Evolutionary conservation across 345 rosid species (phyloP).

Genomic region (Eutrema heterophyllum): DNA sequence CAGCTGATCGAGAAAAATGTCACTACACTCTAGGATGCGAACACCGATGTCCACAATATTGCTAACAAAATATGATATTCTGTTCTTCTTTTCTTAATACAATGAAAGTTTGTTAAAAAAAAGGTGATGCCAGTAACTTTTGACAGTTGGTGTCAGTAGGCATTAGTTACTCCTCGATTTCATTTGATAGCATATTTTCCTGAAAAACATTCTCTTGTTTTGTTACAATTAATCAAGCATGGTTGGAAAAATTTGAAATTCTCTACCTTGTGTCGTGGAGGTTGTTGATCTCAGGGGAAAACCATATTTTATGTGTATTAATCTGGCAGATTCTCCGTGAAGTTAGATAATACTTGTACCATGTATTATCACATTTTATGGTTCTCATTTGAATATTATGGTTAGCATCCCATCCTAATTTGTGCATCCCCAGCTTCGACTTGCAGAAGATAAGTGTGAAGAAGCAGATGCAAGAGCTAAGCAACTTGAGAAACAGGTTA

Average conservation of each 20-base stretch:
- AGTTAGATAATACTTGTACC: background rate
- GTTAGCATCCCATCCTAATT: slow-evolving; percentile 34
- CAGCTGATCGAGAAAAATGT: no score
- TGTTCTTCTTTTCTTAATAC: no score
- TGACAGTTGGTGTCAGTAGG: slow-evolving; percentile 11
- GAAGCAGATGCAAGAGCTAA: slow-evolving; percentile 84
- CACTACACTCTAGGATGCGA: no score
- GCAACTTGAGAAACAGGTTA: slow-evolving; percentile 86
- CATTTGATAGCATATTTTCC: background rate
- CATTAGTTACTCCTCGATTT: slow-evolving; percentile 6
- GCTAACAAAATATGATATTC: no score
- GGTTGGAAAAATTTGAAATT: background rate
- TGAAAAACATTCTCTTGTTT: background rate
- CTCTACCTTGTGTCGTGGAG: no score
- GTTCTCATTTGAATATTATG: background rate
- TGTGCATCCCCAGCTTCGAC: slow-evolving; percentile 68
- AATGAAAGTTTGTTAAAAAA: slow-evolving; percentile 53
- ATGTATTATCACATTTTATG: background rate
- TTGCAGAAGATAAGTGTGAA: slow-evolving; percentile 78
- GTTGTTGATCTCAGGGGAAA: no score
- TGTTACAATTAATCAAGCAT: background rate
- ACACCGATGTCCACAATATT: no score
- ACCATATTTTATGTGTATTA: no score
- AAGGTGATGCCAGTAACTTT: slow-evolving; percentile 45
- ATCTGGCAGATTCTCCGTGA: slow-evolving; percentile 3